A percentile compares a stretch with the other conserved stretches of the same genome.
These are phyloP conservation scores for Catunica adiposa DNA, from an alignment of 2,329 filamentous ascomycete genomes.

Conservation along the genomic window DNA sequence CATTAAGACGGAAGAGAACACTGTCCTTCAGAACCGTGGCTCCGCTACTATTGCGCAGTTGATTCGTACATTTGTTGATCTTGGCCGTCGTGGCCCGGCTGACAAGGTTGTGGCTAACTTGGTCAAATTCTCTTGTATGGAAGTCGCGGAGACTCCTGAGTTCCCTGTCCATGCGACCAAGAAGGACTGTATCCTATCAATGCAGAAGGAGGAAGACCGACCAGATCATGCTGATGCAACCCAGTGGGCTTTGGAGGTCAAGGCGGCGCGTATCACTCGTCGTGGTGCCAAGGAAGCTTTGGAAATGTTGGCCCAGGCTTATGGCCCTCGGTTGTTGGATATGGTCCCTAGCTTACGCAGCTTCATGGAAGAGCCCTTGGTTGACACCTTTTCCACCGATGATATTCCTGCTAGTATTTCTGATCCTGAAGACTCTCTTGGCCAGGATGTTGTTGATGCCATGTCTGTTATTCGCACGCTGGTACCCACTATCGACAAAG, in stretches of 20 bases:
- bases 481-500: constrained; percentile 68
- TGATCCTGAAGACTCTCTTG: constrained; percentile 57
- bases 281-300: constrained; percentile 88
- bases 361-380: constrained; percentile 69
- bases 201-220: constrained; percentile 93
- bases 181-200: constrained; percentile 68
- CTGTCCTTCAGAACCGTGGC: constrained; percentile 73
- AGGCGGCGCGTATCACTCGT: constrained; percentile 73
- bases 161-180: constrained; percentile 70
- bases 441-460: constrained; percentile 86
- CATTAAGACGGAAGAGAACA: constrained; percentile 84
- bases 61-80: constrained; percentile 69
- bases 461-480: constrained; percentile 85
- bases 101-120: constrained; percentile 93
- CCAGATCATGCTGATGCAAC: constrained; percentile 82
- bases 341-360: constrained; percentile 66
- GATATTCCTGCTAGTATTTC: constrained; percentile 56
- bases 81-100: constrained; percentile 66
- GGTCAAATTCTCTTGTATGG: constrained; percentile 94
- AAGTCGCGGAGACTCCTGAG: constrained; percentile 93
- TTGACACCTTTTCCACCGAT: constrained; percentile 49
- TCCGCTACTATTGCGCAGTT: constrained; percentile 70
- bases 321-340: constrained; percentile 61
- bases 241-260: constrained; percentile 78
- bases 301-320: constrained; percentile 67